A percentile compares a stretch with the other conserved stretches of the same genome.
Conservation (phyloP, 208 protist genomes). For the Acanthamoeba royreba region DNA sequence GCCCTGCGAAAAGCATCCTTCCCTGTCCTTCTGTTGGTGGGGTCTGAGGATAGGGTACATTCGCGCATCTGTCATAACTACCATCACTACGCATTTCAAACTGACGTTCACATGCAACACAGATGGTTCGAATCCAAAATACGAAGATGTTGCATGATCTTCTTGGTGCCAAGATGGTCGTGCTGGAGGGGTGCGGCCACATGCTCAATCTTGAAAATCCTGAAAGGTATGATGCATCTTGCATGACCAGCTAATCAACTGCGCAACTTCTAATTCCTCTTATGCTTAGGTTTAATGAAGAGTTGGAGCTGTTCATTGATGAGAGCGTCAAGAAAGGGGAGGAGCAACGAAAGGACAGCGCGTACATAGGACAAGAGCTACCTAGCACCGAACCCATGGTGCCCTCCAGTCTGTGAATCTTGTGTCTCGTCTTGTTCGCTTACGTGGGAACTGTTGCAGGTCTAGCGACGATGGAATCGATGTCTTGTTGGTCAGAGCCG, state of each 20-base stretch:
- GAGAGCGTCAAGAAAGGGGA: conserved; percentile 7
- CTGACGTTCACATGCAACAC: background rate
- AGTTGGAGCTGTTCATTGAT: background rate
- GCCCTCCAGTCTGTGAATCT: background rate
- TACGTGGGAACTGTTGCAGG: too few relatives aligned
- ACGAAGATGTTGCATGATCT: background rate
- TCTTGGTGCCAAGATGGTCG: background rate
- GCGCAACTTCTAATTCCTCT: background rate
- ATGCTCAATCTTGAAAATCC: background rate
- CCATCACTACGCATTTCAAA: background rate
- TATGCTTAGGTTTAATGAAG: background rate
- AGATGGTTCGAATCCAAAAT: background rate
- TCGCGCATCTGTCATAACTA: background rate
- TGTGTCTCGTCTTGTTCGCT: background rate
- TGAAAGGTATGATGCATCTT: background rate
- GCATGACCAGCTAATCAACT: background rate
- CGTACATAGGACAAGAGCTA: background rate
- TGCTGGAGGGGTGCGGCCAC: background rate
- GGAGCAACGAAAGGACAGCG: background rate
- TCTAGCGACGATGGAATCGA: too few relatives aligned
- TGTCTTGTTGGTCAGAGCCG: too few relatives aligned
- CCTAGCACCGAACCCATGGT: background rate
- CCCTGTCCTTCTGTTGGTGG: background rate
- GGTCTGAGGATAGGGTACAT: background rate
- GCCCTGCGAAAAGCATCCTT: background rate